A percentile compares a stretch with the other conserved stretches of the same genome.
These are phyloP conservation scores for Arthroderma uncinatum DNA, from an alignment of 2,329 filamentous ascomycete genomes.

Conservation along the genomic window DNA sequence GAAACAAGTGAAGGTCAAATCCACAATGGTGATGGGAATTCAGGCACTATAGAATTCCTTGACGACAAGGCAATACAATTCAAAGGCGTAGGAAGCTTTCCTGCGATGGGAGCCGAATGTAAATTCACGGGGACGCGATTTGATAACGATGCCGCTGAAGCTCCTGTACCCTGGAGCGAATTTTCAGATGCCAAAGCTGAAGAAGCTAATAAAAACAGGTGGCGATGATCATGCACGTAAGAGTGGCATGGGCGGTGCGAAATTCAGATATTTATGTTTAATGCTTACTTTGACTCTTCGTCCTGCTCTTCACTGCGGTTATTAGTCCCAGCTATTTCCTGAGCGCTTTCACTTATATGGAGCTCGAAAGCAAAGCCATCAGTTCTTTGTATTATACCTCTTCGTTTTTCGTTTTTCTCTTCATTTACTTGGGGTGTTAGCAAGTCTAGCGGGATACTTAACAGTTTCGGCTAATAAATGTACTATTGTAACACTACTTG, in stretches of 20 bases:
- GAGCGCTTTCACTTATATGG: background rate
- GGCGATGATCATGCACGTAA: slow-evolving; percentile 3
- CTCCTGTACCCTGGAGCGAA: slow-evolving; percentile 10
- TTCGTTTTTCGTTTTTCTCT: background rate
- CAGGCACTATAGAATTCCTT: slow-evolving; percentile 14
- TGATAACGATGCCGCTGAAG: slow-evolving; percentile 3
- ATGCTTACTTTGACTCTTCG: background rate
- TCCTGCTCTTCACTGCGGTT: too few relatives aligned
- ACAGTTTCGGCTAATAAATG: background rate
- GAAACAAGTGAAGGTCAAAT: slow-evolving; percentile 12
- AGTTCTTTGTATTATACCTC: background rate
- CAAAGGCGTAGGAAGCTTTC: slow-evolving; percentile 13
- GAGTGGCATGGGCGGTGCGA: background rate
- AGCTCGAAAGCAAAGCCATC: background rate
- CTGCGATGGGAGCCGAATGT: slow-evolving; percentile 10
- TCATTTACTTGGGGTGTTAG: background rate
- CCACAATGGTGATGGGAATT: slow-evolving; percentile 1
- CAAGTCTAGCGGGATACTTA: background rate
- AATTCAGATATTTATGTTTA: background rate
- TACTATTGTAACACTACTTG: background rate
- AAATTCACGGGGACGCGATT: slow-evolving; percentile 13
- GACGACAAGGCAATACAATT: slow-evolving; percentile 9
- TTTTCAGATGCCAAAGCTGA: slow-evolving; percentile 9
- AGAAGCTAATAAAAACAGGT: slow-evolving; percentile 3
- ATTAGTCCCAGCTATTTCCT: background rate